Conservation (phyloP, 352 stramenopile species). For the Globisporangium radiosum region DNA sequence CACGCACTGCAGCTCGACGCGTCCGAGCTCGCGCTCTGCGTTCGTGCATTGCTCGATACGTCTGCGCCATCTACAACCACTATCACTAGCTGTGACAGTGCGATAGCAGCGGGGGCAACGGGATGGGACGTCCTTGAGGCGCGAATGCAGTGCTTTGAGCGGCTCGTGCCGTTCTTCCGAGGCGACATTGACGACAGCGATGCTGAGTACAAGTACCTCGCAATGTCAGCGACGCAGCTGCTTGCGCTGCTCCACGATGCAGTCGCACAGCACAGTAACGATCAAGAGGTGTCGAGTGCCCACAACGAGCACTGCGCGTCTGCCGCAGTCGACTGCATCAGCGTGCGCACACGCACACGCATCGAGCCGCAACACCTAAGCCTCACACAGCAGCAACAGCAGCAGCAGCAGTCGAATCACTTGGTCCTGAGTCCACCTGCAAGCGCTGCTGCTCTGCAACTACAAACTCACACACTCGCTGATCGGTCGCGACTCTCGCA, state of each 20-base stretch:
- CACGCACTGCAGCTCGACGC: constrained; percentile 3
- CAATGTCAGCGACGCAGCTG: constrained; percentile 32
- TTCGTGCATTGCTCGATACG: constrained; percentile 1
- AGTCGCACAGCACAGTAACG: constrained; percentile 13
- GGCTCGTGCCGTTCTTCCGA: constrained; percentile 39
- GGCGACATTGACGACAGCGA: constrained; percentile 24
- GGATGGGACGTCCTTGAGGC: constrained; percentile 23
- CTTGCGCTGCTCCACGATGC: constrained; percentile 35
- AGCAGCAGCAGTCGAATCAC: not conserved
- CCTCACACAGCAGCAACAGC: not conserved
- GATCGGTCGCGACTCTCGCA: not conserved
- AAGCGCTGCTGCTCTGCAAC: not conserved
- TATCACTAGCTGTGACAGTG: no score
- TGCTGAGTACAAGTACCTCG: constrained; percentile 41
- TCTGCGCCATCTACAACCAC: no score
- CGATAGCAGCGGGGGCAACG: no score
- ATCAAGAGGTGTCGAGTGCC: not conserved
- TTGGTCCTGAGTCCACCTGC: not conserved
- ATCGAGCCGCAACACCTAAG: not conserved
- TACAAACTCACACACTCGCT: not conserved
- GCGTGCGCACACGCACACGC: not conserved
- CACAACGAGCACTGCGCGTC: not conserved
- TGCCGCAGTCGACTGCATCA: constrained; percentile 19
- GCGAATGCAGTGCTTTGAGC: constrained; percentile 41
- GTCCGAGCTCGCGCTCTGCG: constrained; percentile 11